These are phyloP conservation scores for Ophiostoma sp. DNA, from an alignment of 2,329 filamentous ascomycete species.

Conservation along the genomic window DNA sequence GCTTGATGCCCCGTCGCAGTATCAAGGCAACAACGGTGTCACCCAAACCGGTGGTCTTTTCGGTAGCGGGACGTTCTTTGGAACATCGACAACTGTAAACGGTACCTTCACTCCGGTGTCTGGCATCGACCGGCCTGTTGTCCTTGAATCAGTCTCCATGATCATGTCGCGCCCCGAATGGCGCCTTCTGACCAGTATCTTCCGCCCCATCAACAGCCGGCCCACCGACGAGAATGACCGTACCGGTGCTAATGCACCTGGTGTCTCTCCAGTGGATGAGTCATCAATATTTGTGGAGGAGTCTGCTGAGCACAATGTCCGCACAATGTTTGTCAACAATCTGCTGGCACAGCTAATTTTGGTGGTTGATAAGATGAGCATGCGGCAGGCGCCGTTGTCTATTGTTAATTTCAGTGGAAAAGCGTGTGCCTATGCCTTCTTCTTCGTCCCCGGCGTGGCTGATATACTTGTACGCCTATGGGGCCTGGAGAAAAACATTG, in stretches of 20 bases:
- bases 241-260: slow-evolving; percentile 45
- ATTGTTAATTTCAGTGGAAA: slow-evolving; percentile 84
- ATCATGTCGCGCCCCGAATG: slow-evolving; percentile 89
- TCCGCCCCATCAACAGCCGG: slow-evolving; percentile 57
- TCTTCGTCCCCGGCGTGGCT: slow-evolving; percentile 81
- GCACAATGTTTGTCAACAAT: slow-evolving; percentile 79
- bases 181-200: slow-evolving; percentile 65
- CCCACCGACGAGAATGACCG: slow-evolving; percentile 43
- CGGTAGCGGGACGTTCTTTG: slow-evolving; percentile 21
- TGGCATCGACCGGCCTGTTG: slow-evolving; percentile 73
- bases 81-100: slow-evolving; percentile 24
- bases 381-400: slow-evolving; percentile 60
- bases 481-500: slow-evolving; percentile 55
- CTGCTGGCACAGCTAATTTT: slow-evolving; percentile 77
- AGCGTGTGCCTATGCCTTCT: slow-evolving; percentile 87
- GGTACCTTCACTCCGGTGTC: slow-evolving; percentile 67
- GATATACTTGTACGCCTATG: slow-evolving; percentile 79
- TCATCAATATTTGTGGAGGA: slow-evolving; percentile 44
- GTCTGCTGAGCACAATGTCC: slow-evolving; percentile 81
- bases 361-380: slow-evolving; percentile 82
- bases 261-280: slow-evolving; percentile 60
- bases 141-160: slow-evolving; percentile 70
- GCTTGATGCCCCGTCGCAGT: slow-evolving; percentile 53
- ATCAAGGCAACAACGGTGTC: slow-evolving; percentile 16
- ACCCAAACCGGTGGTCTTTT: slow-evolving; percentile 24